phyloP scores from a whole-genome alignment of 305 asterid genomes.

The Fraxinus velutina region DNA sequence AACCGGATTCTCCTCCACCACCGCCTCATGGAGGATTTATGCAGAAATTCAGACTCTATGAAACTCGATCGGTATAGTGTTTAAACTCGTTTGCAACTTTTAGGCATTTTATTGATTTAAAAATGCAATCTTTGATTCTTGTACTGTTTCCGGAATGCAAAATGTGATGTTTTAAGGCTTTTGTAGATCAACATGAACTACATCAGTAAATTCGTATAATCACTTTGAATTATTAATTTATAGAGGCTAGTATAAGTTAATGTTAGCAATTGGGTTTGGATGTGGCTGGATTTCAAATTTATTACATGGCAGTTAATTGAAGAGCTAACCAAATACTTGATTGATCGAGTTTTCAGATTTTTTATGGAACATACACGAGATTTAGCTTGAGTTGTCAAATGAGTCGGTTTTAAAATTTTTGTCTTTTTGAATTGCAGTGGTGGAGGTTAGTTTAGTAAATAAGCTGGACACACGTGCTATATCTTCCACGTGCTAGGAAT shows the following conservation, averaged over 20 bases:
- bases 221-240: background rate
- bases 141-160: constrained; percentile 9
- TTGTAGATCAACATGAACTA: constrained; percentile 6
- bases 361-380: constrained; percentile 1
- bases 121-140: constrained; percentile 8
- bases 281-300: background rate
- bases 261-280: constrained; percentile 21
- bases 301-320: background rate
- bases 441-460: constrained; percentile 5
- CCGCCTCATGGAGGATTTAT: constrained; percentile 50
- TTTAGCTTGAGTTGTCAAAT: background rate
- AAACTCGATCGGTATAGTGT: constrained; percentile 79
- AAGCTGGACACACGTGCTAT: constrained; percentile 1
- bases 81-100: constrained; percentile 19
- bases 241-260: background rate
- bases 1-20: constrained; percentile 30
- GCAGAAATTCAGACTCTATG: constrained; percentile 94
- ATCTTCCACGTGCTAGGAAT: constrained; percentile 13
- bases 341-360: background rate
- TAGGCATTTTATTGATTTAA: constrained; percentile 2
- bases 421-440: background rate
- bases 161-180: constrained; percentile 8
- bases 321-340: background rate
- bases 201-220: background rate
- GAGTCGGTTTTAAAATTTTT: background rate